Evolutionary conservation across 2,329 filamentous ascomycete genomes (phyloP), one percentile per base, ranked within the genome.

Genomic region (Cordyceps militaris): DNA sequence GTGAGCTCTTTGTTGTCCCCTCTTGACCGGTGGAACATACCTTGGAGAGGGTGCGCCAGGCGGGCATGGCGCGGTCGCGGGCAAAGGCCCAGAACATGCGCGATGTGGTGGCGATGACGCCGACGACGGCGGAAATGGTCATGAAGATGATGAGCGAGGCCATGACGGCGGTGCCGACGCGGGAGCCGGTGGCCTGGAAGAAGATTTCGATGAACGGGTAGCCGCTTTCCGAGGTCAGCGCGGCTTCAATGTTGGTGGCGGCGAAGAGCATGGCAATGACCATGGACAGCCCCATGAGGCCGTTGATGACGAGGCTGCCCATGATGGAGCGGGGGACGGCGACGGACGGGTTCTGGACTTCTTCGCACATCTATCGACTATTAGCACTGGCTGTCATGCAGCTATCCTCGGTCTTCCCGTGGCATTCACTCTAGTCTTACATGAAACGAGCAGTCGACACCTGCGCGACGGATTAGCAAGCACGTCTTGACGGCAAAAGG

Each of bases 121-220:
- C 77, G 21, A 81, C 76, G 14, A 75, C 78, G 36, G 76, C 76
- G 19, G 74, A 77, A 1, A 75, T 74, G 5, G 76, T 68, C 30
- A 79, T 75, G 19, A 81, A 66, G 3, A 81, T 71, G 3, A 82
- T 67, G 19, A 83, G 73, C 4, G 72, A 66, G 0, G 74, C 72
- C 75, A 83, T 80, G 21, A 76, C 73, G 1, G 76, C 75, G 0
- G 79, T 75, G 0, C 76, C 80, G 1, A 73, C 74, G 2, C 73
- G 66, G 19, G 75, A 78, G 1, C 73, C 68, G 2, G 79, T 79
- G 1, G 76, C 76, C 36, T 81, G 74, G 60, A 73, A 73, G 59
- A 84, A 84, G 23, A 84, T 75, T 51, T 82, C 74, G 63, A 86
- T 84, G 61, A 84, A 83, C 0, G 84, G 82, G 49, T 80, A 82